Conservation (phyloP, 345 rosid species). For the Excoecaria agallocha region DNA sequence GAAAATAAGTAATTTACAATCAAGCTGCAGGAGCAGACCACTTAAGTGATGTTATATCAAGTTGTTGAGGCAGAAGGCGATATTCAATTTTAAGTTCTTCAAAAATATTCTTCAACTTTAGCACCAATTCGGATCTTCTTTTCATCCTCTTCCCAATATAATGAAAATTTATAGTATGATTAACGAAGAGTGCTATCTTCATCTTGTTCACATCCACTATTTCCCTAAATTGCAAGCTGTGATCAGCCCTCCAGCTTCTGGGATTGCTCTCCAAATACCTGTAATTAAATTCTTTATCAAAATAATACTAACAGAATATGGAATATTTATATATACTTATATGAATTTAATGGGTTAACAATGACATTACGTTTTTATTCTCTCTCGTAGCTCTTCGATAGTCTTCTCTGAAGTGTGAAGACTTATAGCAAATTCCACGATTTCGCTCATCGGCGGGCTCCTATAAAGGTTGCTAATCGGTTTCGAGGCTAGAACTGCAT, state of each 20-base stretch:
- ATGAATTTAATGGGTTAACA: too few relatives aligned
- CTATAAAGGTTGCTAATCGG: constrained; percentile 31
- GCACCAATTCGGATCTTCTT: constrained; percentile 52
- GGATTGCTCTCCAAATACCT: constrained; percentile 64
- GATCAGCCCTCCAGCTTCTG: constrained; percentile 49
- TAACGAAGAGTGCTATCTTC: constrained; percentile 49
- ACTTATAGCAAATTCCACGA: constrained; percentile 17
- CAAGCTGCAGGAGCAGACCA: constrained; percentile 24
- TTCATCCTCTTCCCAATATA: constrained; percentile 48
- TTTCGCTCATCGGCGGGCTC: constrained; percentile 26
- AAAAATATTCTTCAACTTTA: constrained; percentile 52
- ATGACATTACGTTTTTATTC: constrained; percentile 16
- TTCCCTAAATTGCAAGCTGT: constrained; percentile 51
- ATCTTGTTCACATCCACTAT: constrained; percentile 69
- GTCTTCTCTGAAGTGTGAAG: constrained; percentile 20
- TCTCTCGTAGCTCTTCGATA: constrained; percentile 8
- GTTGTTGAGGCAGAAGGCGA: constrained; percentile 64
- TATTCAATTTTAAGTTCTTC: constrained; percentile 56
- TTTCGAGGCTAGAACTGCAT: constrained; percentile 17
- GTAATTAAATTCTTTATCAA: neutral
- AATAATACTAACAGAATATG: too few relatives aligned
- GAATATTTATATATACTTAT: too few relatives aligned
- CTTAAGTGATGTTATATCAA: constrained; percentile 32
- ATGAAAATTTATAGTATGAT: constrained; percentile 69
- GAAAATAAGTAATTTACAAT: neutral